A percentile compares a stretch with the other conserved stretches of the same genome.
Evolutionary conservation across 805 yeast genomes (phyloP).

Genomic region (Priceomyces castillae): DNA sequence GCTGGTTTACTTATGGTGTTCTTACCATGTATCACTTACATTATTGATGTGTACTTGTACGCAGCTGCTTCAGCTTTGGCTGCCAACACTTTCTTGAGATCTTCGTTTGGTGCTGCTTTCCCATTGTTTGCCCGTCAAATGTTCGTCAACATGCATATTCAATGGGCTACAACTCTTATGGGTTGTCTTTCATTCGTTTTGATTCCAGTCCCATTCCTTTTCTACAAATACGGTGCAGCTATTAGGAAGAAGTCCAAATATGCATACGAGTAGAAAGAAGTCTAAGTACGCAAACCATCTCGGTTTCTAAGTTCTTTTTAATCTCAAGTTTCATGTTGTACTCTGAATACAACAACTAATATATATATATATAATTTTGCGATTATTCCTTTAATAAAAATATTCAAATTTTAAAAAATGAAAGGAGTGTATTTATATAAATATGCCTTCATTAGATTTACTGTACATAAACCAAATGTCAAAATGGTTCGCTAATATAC

Average conservation of each 20-base stretch:
- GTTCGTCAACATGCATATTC: slow-evolving; percentile 43
- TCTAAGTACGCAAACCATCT: too few species aligned
- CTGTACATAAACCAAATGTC: too few species aligned
- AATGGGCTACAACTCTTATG: slow-evolving; percentile 49
- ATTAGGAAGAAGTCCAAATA: slow-evolving; percentile 20
- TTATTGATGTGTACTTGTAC: slow-evolving; percentile 51
- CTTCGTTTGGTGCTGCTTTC: slow-evolving; percentile 52
- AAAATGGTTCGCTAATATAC: too few species aligned
- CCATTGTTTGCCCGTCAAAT: slow-evolving; percentile 50
- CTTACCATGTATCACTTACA: slow-evolving; percentile 51
- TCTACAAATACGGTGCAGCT: slow-evolving; percentile 41
- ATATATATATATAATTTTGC: too few species aligned
- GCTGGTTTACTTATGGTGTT: slow-evolving; percentile 48
- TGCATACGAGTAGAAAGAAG: too few species aligned
- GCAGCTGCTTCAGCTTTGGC: slow-evolving; percentile 58
- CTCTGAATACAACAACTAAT: too few species aligned
- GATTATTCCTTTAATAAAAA: too few species aligned
- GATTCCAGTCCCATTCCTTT: slow-evolving; percentile 53
- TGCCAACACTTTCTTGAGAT: slow-evolving; percentile 52
- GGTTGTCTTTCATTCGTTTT: slow-evolving; percentile 46
- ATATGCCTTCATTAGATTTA: too few species aligned
- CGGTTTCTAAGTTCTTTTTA: too few species aligned
- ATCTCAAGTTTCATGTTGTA: too few species aligned
- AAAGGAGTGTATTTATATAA: too few species aligned
- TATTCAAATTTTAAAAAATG: too few species aligned